phyloP scores from a whole-genome alignment of 2,329 filamentous ascomycete species.

The Aspergillus spinulosporus region DNA sequence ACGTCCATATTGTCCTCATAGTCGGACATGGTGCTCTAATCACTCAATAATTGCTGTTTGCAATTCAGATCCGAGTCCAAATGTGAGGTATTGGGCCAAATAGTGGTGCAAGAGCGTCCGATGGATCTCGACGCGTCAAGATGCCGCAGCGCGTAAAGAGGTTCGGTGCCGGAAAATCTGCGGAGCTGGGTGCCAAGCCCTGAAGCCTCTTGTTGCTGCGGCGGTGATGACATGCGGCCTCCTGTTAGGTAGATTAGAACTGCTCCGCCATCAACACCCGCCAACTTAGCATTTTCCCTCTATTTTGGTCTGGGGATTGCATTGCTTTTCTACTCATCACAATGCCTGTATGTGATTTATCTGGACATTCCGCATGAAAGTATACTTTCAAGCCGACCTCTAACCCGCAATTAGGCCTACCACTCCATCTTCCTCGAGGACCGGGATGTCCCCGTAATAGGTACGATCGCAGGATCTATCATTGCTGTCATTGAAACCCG shows the following conservation, averaged over 20 bases:
- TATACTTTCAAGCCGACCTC: not conserved
- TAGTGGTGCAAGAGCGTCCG: not conserved
- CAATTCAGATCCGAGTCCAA: not conserved
- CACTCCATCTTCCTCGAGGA: conserved; percentile 94
- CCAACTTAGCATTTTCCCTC: conserved; percentile 18
- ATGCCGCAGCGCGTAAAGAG: conserved; percentile 41
- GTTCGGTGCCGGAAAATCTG: conserved; percentile 43
- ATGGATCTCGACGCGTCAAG: conserved; percentile 32
- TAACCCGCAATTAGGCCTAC: conserved; percentile 69
- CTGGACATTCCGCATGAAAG: not conserved
- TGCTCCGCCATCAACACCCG: conserved; percentile 20
- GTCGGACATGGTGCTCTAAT: conserved; percentile 49
- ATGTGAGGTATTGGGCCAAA: not conserved
- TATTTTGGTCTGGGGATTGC: conserved; percentile 26
- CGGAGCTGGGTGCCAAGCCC: conserved; percentile 28
- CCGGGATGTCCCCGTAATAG: conserved; percentile 66
- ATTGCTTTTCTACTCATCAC: conserved; percentile 26
- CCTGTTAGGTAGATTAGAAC: conserved; percentile 14
- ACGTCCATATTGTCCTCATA: conserved; percentile 69
- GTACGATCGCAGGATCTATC: conserved; percentile 38
- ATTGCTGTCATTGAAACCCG: not conserved
- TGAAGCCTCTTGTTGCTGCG: conserved; percentile 19
- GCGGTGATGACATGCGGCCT: conserved; percentile 17
- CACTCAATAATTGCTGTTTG: not conserved
- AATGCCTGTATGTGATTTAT: conserved; percentile 48